Percentiles rank a stretch among this genome's conserved stretches.
These are phyloP conservation scores for Ceratocystis cacaofunesta DNA, from an alignment of 2,329 filamentous ascomycete species.

Conservation along the genomic window DNA sequence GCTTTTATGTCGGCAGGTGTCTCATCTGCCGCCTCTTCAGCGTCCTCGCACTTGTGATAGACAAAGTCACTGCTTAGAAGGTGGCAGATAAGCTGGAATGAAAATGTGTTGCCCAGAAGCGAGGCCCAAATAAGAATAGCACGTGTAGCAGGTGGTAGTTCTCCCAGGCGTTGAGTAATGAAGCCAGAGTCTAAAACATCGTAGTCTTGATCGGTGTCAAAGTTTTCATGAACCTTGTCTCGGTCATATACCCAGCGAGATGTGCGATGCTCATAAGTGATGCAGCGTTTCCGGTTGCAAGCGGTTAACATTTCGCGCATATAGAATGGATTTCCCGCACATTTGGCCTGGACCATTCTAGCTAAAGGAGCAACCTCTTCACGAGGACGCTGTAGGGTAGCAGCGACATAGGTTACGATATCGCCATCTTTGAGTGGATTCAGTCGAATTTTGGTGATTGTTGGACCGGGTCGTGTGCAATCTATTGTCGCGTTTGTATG, in stretches of 20 bases:
- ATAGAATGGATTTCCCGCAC: constrained; percentile 77
- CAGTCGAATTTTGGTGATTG: constrained; percentile 56
- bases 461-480: constrained; percentile 32
- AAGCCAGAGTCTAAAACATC: constrained; percentile 72
- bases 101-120: constrained; percentile 67
- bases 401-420: constrained; percentile 66
- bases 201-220: constrained; percentile 63
- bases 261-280: constrained; percentile 79
- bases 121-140: constrained; percentile 77
- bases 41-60: constrained; percentile 41
- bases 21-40: constrained; percentile 20
- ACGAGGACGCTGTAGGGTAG: constrained; percentile 59
- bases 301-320: constrained; percentile 81
- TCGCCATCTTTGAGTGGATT: constrained; percentile 62
- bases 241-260: constrained; percentile 74
- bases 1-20: constrained; percentile 18
- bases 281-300: constrained; percentile 71
- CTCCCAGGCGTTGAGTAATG: constrained; percentile 60
- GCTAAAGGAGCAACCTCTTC: constrained; percentile 64
- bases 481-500: constrained; percentile 23
- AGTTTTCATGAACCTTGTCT: constrained; percentile 73
- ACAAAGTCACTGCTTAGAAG: constrained; percentile 61
- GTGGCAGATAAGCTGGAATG: constrained; percentile 63
- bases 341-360: constrained; percentile 77
- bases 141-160: constrained; percentile 58